Percentiles rank a stretch among this genome's conserved stretches.
These are phyloP conservation scores for Oenanthe sinensis DNA, from an alignment of 129 eudicot species.

Conservation along the genomic window DNA sequence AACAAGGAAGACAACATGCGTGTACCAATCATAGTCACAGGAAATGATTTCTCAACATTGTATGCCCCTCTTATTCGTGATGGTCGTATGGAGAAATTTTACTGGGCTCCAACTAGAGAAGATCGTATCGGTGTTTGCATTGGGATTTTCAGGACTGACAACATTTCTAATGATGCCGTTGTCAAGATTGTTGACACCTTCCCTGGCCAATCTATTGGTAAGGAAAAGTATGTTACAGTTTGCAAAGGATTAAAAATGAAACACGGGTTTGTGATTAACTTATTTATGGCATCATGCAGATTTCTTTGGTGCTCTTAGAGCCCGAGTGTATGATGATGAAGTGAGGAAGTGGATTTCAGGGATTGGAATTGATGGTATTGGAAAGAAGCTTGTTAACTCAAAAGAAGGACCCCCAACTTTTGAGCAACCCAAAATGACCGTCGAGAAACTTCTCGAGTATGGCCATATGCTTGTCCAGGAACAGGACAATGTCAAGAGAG, in stretches of 20 bases:
- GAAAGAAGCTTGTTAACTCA: slow-evolving; percentile 94
- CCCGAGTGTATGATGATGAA: slow-evolving; percentile 79
- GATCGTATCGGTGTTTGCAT: slow-evolving; percentile 86
- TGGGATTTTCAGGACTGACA: slow-evolving; percentile 72
- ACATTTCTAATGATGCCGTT: slow-evolving; percentile 35
- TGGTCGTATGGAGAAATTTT: slow-evolving; percentile 84
- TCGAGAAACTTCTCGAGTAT: slow-evolving; percentile 46
- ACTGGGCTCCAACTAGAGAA: slow-evolving; percentile 98
- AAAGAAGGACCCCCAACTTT: slow-evolving; percentile 76
- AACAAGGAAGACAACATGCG: slow-evolving; percentile 88
- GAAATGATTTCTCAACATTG: slow-evolving; percentile 76
- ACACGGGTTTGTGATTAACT: neutral
- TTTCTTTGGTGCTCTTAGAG: slow-evolving; percentile 98
- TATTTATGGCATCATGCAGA: slow-evolving; percentile 28
- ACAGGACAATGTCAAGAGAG: slow-evolving; percentile 97
- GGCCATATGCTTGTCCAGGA: slow-evolving; percentile 56
- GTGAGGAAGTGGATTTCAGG: slow-evolving; percentile 62
- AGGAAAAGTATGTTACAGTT: neutral
- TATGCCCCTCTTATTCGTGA: slow-evolving; percentile 12
- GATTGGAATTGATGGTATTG: slow-evolving; percentile 42
- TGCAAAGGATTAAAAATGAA: neutral
- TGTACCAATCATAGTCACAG: slow-evolving; percentile 90
- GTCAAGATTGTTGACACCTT: slow-evolving; percentile 80
- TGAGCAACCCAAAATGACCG: slow-evolving; percentile 78
- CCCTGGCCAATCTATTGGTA: slow-evolving; percentile 35